Evolutionary conservation across 1,139 yeast genomes (phyloP), one percentile per base, ranked within the genome.

Genomic region (Eremothecium gossypii): DNA sequence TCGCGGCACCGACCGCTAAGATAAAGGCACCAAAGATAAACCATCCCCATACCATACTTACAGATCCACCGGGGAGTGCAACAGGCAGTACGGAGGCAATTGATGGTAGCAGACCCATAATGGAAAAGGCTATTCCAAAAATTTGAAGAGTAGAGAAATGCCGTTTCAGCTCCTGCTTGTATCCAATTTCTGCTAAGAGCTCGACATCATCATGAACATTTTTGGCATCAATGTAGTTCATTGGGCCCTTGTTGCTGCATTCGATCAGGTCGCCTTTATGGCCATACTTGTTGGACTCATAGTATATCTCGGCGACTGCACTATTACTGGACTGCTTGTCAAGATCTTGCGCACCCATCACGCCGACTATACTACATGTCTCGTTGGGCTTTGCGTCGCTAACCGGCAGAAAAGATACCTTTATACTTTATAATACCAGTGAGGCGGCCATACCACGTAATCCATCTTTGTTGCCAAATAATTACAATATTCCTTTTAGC

Each of bases 1-100:
- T 78, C n/a, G 81, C 70, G 43, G 71, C 50, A 9, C 85, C 86
- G 44, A 77, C 73, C 45, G 71, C 63, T 41, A 78, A 58, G 46
- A 81, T 74, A 49, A 79, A 79, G 41, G 70, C 48, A n/a, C 76
- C 74, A 34, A 79, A 73, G 40, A 72, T 66, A 44, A 79, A 69
- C 85, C 86, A 82, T 41, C 86, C 84, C 85, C 86, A 81, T 13
- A 78, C 73, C 20, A 77, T 68, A 4, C 81, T 73, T 11, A 71
- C 75, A 3, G 77, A 72, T 2, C 80, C 80, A 12, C 76, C 76
- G 14, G 71, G 64, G 41, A 71, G 64, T 28, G 71, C 65, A 35
- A 55, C 57, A 8, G 54, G 54, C 45, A 62, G 50, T 7, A 60
- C 58, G 11, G 71, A 64, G 1, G 73, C 70, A 34, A 73, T 71